phyloP scores from a whole-genome alignment of 768 basidiomycete genomes.

The Boletus tylopilopsis region DNA sequence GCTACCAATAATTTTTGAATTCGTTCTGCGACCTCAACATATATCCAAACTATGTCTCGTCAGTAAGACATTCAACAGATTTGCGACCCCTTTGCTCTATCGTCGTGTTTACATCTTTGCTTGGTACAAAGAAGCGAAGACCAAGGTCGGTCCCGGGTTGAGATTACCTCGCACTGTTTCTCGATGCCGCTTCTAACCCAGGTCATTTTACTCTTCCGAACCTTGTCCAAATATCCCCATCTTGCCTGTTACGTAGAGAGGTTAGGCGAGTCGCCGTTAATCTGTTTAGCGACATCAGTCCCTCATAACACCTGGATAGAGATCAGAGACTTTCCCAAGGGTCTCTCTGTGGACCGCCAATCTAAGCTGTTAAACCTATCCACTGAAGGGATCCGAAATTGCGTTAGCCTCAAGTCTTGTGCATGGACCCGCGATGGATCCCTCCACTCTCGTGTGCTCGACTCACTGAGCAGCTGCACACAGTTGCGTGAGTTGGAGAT shows the following conservation, averaged over 20 bases:
- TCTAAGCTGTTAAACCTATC: conserved; percentile 40
- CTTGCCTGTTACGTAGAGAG: conserved; percentile 56
- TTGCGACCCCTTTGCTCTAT: conserved; percentile 54
- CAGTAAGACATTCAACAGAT: conserved; percentile 49
- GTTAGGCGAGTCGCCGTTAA: conserved; percentile 46
- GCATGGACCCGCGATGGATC: conserved; percentile 83
- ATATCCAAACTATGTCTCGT: conserved; percentile 54
- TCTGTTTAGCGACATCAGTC: background rate
- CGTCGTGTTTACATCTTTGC: conserved; percentile 57
- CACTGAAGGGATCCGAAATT: conserved; percentile 53
- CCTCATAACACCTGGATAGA: conserved; percentile 37
- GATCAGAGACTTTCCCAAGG: conserved; percentile 71
- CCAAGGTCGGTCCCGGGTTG: conserved; percentile 40
- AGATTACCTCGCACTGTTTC: background rate
- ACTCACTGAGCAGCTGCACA: conserved; percentile 42
- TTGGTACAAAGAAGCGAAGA: conserved; percentile 67
- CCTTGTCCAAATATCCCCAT: conserved; percentile 49
- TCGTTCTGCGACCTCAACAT: conserved; percentile 50
- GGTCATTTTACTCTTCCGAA: conserved; percentile 61
- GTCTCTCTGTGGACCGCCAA: conserved; percentile 28
- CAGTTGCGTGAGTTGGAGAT: conserved; percentile 59
- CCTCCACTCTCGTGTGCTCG: conserved; percentile 54
- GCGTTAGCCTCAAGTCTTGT: conserved; percentile 56
- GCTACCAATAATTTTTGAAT: conserved; percentile 50
- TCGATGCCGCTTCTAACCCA: conserved; percentile 21